Base-by-base conservation (phyloP, 2,329 filamentous ascomycete genomes). In the Ophiobolus disseminans region DNA sequence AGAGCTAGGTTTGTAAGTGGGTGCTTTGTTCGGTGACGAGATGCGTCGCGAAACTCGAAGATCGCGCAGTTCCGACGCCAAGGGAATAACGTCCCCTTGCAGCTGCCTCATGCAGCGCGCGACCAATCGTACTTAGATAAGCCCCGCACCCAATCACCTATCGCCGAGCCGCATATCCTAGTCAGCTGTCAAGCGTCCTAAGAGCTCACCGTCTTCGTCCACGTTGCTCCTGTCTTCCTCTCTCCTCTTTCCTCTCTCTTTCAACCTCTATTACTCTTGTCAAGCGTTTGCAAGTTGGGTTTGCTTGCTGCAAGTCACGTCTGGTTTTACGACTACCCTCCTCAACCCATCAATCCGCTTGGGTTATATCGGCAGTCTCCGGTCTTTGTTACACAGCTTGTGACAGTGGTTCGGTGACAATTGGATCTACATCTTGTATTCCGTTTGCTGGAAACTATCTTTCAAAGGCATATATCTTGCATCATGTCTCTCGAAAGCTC, bases 401-500 rank as follows among this genome's bases (percentile, higher is more conserved):
- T 46, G 41, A 46, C 48, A 16, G 36, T 17, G 21, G 28, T 30
- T 49, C 34, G 23, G 16, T 32, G 45, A 30, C 13, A 48, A 22
- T 23, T 25, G 32, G 30, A 19, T 14, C 36, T 37, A 22, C 35
- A 37, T 40, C 36, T n/a, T 30, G 16, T 36, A 11, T 45, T 9
- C 22, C 25, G 19, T 17, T 31, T 25, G n/a, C 38, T 35, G 17
- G 16, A 21, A 40, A 39, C 19, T 30, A 28, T 49, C 57, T 40
- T 40, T 39, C 45, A 30, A 40, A 17, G 46, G 6, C 26, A 46
- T 30, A 22, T 40, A 16, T 44, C 32, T 35, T 32, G 44, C 55
- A 58, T 51, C 55, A 72, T 72, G 68, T 69, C 68, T 50, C 40
- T 51, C 47, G 56, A 65, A 50, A 63, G 56, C 55, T 57, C 57